Conservation (phyloP, 2,329 filamentous ascomycete species). For the Xenosphaeropsis pyriputrescens region DNA sequence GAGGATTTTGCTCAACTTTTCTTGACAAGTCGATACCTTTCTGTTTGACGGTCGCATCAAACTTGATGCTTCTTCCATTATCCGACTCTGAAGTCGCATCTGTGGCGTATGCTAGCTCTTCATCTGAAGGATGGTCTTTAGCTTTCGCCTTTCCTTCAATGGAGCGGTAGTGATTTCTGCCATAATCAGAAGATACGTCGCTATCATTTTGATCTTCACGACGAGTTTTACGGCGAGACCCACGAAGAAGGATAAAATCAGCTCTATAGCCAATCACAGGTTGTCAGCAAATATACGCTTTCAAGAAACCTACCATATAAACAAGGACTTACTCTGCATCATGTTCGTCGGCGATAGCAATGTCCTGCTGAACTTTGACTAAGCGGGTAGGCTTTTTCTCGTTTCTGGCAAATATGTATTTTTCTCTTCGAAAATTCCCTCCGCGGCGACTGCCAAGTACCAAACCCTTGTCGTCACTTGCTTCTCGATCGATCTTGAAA, state of each 20-base stretch:
- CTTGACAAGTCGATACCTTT: constrained; percentile 47
- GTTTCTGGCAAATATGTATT: constrained; percentile 29
- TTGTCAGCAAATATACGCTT: neutral
- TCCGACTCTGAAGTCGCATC: constrained; percentile 24
- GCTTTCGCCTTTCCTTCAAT: constrained; percentile 48
- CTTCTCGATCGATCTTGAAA: constrained; percentile 51
- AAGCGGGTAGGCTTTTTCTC: constrained; percentile 22
- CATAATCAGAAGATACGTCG: constrained; percentile 28
- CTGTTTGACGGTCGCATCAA: constrained; percentile 31
- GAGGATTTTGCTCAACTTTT: constrained; percentile 47
- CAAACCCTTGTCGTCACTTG: constrained; percentile 34
- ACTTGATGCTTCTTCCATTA: constrained; percentile 17
- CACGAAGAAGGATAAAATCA: constrained; percentile 33
- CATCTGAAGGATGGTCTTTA: constrained; percentile 13
- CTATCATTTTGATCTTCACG: constrained; percentile 13
- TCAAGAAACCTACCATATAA: too few species aligned
- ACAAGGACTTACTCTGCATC: too few species aligned
- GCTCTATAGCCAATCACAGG: constrained; percentile 8
- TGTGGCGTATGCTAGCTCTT: constrained; percentile 27
- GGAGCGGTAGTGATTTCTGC: constrained; percentile 44
- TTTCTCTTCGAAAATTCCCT: constrained; percentile 23
- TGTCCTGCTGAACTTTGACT: constrained; percentile 23
- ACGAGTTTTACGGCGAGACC: constrained; percentile 17
- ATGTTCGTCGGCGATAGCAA: constrained; percentile 3
- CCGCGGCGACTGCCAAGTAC: constrained; percentile 22